A percentile compares a stretch with the other conserved stretches of the same genome.
These are phyloP conservation scores for Volutella citrinella DNA, from an alignment of 2,329 filamentous ascomycete species.

Conservation along the genomic window DNA sequence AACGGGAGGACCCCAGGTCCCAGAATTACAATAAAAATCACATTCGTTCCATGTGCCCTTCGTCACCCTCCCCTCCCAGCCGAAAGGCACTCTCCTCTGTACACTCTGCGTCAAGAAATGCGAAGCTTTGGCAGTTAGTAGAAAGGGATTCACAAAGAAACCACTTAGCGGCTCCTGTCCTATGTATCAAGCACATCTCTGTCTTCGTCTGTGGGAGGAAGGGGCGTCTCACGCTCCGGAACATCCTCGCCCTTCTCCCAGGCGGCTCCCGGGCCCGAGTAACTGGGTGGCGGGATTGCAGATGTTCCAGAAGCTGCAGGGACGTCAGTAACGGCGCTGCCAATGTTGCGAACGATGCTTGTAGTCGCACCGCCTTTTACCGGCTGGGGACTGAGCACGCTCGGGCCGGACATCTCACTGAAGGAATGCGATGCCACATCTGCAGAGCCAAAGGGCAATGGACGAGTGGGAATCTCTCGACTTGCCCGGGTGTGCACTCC, in stretches of 20 bases:
- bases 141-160: too few relatives aligned
- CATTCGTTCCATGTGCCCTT: too few relatives aligned
- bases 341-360: conserved; percentile 32
- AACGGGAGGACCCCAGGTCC: too few relatives aligned
- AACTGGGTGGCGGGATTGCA: conserved; percentile 43
- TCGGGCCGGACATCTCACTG: conserved; percentile 22
- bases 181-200: conserved; percentile 39
- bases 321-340: conserved; percentile 17
- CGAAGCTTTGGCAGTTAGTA: too few relatives aligned
- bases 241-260: conserved; percentile 50
- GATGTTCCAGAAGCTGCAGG: conserved; percentile 11
- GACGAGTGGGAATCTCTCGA: conserved; percentile 45
- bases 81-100: too few relatives aligned
- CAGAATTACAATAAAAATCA: too few relatives aligned
- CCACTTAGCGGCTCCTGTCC: conserved; percentile 12
- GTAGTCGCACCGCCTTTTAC: conserved; percentile 38
- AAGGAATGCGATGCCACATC: conserved; percentile 27
- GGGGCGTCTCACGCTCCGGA: conserved; percentile 34
- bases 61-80: too few relatives aligned
- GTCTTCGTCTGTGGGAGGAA: conserved; percentile 39
- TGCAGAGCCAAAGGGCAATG: conserved; percentile 54
- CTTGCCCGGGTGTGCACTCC: conserved; percentile 26
- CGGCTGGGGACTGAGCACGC: conserved; percentile 40
- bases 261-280: conserved; percentile 46
- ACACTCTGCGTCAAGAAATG: too few relatives aligned